Conservation (phyloP, 768 basidiomycete species). For the Leccinum broughii region DNA sequence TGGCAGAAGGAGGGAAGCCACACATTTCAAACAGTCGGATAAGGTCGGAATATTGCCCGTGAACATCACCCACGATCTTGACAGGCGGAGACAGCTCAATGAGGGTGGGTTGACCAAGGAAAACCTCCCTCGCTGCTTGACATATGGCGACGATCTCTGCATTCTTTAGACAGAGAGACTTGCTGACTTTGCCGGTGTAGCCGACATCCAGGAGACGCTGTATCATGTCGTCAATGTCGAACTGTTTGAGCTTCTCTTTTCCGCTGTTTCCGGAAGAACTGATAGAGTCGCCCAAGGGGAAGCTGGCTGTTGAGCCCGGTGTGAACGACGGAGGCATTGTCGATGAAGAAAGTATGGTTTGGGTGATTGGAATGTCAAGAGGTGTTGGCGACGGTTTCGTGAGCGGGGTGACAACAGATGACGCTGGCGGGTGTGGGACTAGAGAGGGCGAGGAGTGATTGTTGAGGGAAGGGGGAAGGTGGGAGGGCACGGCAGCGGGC, state of each 20-base stretch:
- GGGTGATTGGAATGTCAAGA: constrained; percentile 77
- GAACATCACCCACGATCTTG: constrained; percentile 99
- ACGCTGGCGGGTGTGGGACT: constrained; percentile 21
- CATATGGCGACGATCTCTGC: constrained; percentile 94
- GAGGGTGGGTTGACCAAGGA: constrained; percentile 93
- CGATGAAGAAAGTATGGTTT: constrained; percentile 82
- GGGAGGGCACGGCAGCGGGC: constrained; percentile 34
- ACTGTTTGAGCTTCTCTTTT: constrained; percentile 63
- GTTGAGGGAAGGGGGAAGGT: constrained; percentile 40
- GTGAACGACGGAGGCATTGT: constrained; percentile 47
- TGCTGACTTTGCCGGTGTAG: constrained; percentile 97
- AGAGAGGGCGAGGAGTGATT: constrained; percentile 43
- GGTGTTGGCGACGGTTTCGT: constrained; percentile 51
- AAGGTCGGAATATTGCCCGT: constrained; percentile 98
- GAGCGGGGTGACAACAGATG: constrained; percentile 14
- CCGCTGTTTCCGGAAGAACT: constrained; percentile 38
- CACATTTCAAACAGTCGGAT: constrained; percentile 99
- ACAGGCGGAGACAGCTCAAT: constrained; percentile 97
- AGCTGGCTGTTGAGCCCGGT: constrained; percentile 49
- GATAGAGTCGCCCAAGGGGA: constrained; percentile 38
- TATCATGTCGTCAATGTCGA: constrained; percentile 99
- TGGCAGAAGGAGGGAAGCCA: constrained; percentile 94
- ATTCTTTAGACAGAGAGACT: constrained; percentile 93
- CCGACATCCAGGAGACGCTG: constrained; percentile 93
- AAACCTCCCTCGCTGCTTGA: constrained; percentile 93